Evolutionary conservation across 495 filamentous ascomycete genomes (phyloP), one percentile per base, ranked within the genome.

Genomic region (Bacidia gigantensis): DNA sequence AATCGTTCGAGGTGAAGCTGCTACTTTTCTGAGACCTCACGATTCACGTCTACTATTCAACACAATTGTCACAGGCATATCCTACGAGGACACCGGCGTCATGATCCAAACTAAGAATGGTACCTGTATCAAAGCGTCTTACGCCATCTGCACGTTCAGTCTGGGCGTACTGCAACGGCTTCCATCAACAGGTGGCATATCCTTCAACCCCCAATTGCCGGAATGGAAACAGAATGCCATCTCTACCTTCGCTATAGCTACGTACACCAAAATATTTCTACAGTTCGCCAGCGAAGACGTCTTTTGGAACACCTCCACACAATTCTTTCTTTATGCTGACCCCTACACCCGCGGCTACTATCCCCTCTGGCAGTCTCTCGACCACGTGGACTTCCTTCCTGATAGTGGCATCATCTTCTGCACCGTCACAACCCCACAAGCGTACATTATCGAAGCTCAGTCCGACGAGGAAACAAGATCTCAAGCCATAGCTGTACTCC

Each of bases 221-320:
- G 61, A 65, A 10, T 86, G 82, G 83, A 87, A 89, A 58, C 68
- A 72, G 11, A 72, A 72, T 21, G 78, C 77, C 7, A 81, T 86
- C 56, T 72, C 76, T 3, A 76, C 74, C 41, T 84, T 84, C 63
- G 71, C 73, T 53, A 84, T 89, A 76, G 82, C 77, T 22, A 87
- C 80, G 1, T 89, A 87, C 68, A 87, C 81, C 51, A 87, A 87
- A 59, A 80, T 87, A 56, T 87, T 87, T 70, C 64, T 86, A 11
- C 82, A 84, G 51, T 89, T 87, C 63, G n/a, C 32, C 32, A 56
- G 60, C n/a, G 72, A 76, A 52, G 65, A 80, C 32, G 77, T 78
- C 3, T 89, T 86, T 66, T 89, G 84, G 84, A 75, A 82, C 44
- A 59, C 58, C 3, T 69, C 79, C 21, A 80, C 77, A 2, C 74